Percentiles rank a stretch among this genome's conserved stretches.
Conservation (phyloP, 2,329 filamentous ascomycete genomes). For the Sporothrix brunneoviolacea region DNA sequence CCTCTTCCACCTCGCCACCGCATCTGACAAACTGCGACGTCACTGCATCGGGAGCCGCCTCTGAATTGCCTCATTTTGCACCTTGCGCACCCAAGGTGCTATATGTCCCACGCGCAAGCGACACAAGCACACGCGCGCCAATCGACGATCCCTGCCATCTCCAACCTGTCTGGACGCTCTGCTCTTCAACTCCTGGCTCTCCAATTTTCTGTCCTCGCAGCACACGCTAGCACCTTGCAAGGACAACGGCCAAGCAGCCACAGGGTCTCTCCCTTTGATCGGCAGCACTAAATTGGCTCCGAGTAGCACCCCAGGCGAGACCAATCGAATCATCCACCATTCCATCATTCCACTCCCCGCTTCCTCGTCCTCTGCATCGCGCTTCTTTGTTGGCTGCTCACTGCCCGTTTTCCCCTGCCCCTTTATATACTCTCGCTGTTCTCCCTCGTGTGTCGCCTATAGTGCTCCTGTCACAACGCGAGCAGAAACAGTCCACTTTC, state of each 20-base stretch:
- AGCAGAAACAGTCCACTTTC: background rate
- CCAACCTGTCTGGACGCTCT: background rate
- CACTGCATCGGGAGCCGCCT: background rate
- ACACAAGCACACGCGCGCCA: no score
- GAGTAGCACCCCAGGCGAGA: background rate
- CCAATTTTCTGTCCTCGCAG: slow-evolving; percentile 2
- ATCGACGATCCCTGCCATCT: no score
- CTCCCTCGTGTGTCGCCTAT: background rate
- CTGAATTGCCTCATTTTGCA: slow-evolving; percentile 2
- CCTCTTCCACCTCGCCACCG: background rate
- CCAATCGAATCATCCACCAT: slow-evolving; percentile 10
- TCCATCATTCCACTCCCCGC: slow-evolving; percentile 9
- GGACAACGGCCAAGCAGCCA: background rate
- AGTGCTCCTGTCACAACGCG: background rate
- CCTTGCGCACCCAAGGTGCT: no score
- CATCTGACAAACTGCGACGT: slow-evolving; percentile 1
- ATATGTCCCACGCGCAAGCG: no score
- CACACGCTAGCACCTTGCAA: background rate
- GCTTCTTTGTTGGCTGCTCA: background rate
- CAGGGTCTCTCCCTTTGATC: slow-evolving; percentile 4
- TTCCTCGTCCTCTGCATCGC: background rate
- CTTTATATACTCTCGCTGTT: background rate
- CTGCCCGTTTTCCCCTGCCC: background rate
- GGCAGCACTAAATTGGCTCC: slow-evolving; percentile 9
- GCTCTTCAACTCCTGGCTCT: background rate